Conservation (phyloP, 768 basidiomycete genomes). For the Tulasnella sp. region DNA sequence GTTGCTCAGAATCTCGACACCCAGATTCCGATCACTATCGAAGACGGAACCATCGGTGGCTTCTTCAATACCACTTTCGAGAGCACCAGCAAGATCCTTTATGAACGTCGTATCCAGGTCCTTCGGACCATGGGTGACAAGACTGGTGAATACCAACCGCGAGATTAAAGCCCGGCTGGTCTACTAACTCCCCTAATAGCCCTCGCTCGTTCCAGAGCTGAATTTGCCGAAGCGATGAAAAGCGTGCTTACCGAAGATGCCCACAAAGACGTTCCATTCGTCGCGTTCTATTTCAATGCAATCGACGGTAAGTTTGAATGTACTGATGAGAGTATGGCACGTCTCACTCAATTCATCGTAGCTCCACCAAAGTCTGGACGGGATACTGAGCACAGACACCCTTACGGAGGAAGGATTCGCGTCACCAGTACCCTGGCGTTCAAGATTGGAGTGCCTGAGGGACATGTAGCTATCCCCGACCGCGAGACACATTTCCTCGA, state of each 20-base stretch:
- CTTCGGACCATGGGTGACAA: conserved; percentile 18
- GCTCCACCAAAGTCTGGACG: not conserved
- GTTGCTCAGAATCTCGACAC: not conserved
- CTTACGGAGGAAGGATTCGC: not conserved
- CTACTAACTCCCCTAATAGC: not conserved
- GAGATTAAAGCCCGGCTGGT: not conserved
- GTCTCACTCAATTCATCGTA: not conserved
- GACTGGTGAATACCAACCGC: not conserved
- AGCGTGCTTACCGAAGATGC: not conserved
- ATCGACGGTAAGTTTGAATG: not conserved
- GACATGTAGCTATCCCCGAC: conserved; percentile 11
- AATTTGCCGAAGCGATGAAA: not conserved
- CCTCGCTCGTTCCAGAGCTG: not conserved
- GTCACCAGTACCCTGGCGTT: conserved; percentile 14
- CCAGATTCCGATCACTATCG: conserved; percentile 18
- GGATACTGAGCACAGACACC: not conserved
- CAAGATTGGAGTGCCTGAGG: conserved; percentile 16
- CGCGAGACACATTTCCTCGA: not conserved
- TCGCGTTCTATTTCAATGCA: conserved; percentile 3
- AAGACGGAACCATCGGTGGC: conserved; percentile 18
- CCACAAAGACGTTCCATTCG: conserved; percentile 6
- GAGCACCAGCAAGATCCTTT: conserved; percentile 20
- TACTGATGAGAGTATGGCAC: not conserved
- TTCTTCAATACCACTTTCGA: conserved; percentile 18
- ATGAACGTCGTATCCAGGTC: conserved; percentile 18